Evolutionary conservation across 768 basidiomycete species (phyloP).

Genomic region (Boletus sensibilis): DNA sequence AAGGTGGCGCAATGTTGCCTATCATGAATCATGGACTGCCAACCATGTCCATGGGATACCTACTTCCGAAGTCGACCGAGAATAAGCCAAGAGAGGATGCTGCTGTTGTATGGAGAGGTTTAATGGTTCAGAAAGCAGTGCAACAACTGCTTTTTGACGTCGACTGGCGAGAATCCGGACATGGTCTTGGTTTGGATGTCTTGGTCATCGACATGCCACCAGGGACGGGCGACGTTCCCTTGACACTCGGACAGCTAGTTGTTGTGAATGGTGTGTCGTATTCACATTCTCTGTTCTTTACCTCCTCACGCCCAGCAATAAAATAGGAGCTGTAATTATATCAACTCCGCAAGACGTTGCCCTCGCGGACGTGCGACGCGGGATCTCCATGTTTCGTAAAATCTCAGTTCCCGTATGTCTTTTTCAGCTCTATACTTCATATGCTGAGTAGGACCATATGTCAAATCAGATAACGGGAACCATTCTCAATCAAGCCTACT

Average conservation of each 20-base stretch:
- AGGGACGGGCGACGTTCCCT: constrained; percentile 93
- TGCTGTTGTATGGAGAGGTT: constrained; percentile 90
- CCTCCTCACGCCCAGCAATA: not conserved
- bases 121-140: constrained; percentile 98
- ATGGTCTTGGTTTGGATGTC: constrained; percentile 63
- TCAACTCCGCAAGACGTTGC: constrained; percentile 97
- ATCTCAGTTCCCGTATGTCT: constrained; percentile 76
- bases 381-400: constrained; percentile 90
- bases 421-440: not conserved
- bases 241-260: constrained; percentile 88
- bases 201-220: constrained; percentile 96
- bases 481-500: constrained; percentile 86
- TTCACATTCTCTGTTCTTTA: not conserved
- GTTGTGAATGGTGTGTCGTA: constrained; percentile 68
- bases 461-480: constrained; percentile 73
- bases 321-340: constrained; percentile 83
- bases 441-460: constrained; percentile 1
- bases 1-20: constrained; percentile 78
- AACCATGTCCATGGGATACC: constrained; percentile 97
- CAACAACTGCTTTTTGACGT: constrained; percentile 96
- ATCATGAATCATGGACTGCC: constrained; percentile 85
- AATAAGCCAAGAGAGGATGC: constrained; percentile 60
- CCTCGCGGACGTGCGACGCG: constrained; percentile 86
- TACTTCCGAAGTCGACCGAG: constrained; percentile 60
- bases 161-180: constrained; percentile 63